Conservation (phyloP, 371 early-diverging fungal genomes). For the Zychaea mexicana region DNA sequence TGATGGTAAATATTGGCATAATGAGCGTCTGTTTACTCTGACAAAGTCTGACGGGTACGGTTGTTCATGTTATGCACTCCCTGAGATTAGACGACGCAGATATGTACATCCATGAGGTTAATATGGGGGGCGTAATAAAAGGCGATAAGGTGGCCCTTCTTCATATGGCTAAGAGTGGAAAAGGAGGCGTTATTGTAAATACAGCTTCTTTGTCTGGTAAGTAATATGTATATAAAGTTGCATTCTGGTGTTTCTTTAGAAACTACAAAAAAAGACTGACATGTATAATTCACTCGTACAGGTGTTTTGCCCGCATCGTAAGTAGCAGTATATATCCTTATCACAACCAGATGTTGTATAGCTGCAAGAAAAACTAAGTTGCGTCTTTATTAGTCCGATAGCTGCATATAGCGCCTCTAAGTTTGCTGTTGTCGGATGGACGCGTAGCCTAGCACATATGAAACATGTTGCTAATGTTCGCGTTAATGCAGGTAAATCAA, state of each 20-base stretch:
- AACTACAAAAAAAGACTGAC: too few relatives aligned
- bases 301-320: too few relatives aligned
- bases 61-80: too few relatives aligned
- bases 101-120: slow-evolving; percentile 6
- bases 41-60: too few relatives aligned
- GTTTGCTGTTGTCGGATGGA: slow-evolving; percentile 30
- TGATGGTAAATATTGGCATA: background rate
- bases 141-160: slow-evolving; percentile 38
- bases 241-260: too few relatives aligned
- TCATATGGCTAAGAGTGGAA: slow-evolving; percentile 40
- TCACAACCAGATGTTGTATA: too few relatives aligned
- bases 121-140: slow-evolving; percentile 5
- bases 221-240: too few relatives aligned
- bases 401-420: slow-evolving; percentile 14
- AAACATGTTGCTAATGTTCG: slow-evolving; percentile 20
- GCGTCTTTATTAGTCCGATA: background rate
- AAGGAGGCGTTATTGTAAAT: slow-evolving; percentile 53
- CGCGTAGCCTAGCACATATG: slow-evolving; percentile 6
- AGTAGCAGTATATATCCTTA: too few relatives aligned
- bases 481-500: slow-evolving; percentile 16
- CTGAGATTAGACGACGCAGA: background rate
- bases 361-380: too few relatives aligned
- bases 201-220: slow-evolving; percentile 28
- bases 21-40: too few relatives aligned
- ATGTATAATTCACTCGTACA: too few relatives aligned